Base-by-base conservation (phyloP, 1,284 basidiomycete genomes). In the Mycosarcoma maydis region DNA sequence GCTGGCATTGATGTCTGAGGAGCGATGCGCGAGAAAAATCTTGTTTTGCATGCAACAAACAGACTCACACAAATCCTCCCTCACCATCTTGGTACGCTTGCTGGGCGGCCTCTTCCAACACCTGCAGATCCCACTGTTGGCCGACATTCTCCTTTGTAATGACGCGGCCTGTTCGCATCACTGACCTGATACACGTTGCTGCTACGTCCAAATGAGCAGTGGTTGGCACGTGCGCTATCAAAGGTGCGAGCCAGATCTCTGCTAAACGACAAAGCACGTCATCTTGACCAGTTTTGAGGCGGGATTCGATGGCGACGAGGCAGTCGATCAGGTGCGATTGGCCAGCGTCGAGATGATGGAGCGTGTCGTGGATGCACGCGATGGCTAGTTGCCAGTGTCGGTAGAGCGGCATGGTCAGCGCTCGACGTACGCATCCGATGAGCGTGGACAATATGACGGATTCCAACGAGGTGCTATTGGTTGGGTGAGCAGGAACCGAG, bases 21-120 rank as follows among this genome's bases (percentile, higher is more conserved):
- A 97, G 85, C 3, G 94, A n/a, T n/a, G 94, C 4, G 92, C 94
- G 46, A 97, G 85, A 86, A 97, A 97, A 79, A 97, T 90, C 29
- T 30, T 30, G 29, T 30, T 14, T 30, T 10, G 29, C 29, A 10
- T 30, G 9, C 4, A 2, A 34, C 13, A 34, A n/a, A 34, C 13
- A 4, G 9, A 27, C 39, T 41, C 27, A 71, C 2, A 71, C 62
- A 39, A 60, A 71, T n/a, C 58, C 68, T 24, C 68, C 68, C n/a
- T 71, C 57, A 17, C 68, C 68, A 26, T 66, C 47, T 13, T 71
- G 50, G 4, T 40, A 38, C 23, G 68, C 57, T 45, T 58, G 42
- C 26, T 32, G 33, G 2, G 68, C 68, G 13, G 68, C 68, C 22
- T 54, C 27, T 39, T 71, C 61, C 13, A 51, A 9, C 30, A 66